phyloP scores from a whole-genome alignment of 2,329 filamentous ascomycete species.

The Hyphodiscus sp. region DNA sequence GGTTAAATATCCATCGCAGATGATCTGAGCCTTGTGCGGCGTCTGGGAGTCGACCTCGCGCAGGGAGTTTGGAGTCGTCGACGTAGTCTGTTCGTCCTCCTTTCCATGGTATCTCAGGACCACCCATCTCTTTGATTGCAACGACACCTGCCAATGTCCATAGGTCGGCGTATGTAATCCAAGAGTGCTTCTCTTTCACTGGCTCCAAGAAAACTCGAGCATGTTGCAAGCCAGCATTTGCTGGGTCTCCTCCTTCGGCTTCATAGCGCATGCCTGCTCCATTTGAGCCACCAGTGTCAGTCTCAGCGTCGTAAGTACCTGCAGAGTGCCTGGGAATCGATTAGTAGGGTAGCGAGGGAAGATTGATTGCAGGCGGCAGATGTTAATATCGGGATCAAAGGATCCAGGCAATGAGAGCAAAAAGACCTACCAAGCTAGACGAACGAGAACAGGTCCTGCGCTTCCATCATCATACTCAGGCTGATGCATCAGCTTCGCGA shows the following conservation, averaged over 20 bases:
- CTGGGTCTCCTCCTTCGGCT: slow-evolving; percentile 55
- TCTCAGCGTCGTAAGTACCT: slow-evolving; percentile 53
- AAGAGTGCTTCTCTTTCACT: slow-evolving; percentile 50
- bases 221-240: slow-evolving; percentile 58
- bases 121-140: slow-evolving; percentile 54
- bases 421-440: slow-evolving; percentile 51
- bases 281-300: slow-evolving; percentile 57
- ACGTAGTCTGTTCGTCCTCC: slow-evolving; percentile 55
- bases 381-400: neutral
- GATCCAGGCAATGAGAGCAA: neutral
- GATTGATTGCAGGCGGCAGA: neutral
- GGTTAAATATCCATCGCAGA: slow-evolving; percentile 48
- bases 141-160: slow-evolving; percentile 57
- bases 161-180: slow-evolving; percentile 60
- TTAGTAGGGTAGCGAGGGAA: slow-evolving; percentile 6
- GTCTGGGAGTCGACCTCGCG: slow-evolving; percentile 50
- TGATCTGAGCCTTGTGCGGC: slow-evolving; percentile 48
- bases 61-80: slow-evolving; percentile 53
- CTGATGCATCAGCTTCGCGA: slow-evolving; percentile 47
- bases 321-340: slow-evolving; percentile 46
- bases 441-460: slow-evolving; percentile 56
- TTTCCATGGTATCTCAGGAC: slow-evolving; percentile 49
- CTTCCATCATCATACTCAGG: slow-evolving; percentile 60
- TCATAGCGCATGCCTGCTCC: slow-evolving; percentile 62
- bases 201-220: slow-evolving; percentile 59